phyloP scores from a whole-genome alignment of 1,139 yeast genomes.

The Saccharomyces hybrid region DNA sequence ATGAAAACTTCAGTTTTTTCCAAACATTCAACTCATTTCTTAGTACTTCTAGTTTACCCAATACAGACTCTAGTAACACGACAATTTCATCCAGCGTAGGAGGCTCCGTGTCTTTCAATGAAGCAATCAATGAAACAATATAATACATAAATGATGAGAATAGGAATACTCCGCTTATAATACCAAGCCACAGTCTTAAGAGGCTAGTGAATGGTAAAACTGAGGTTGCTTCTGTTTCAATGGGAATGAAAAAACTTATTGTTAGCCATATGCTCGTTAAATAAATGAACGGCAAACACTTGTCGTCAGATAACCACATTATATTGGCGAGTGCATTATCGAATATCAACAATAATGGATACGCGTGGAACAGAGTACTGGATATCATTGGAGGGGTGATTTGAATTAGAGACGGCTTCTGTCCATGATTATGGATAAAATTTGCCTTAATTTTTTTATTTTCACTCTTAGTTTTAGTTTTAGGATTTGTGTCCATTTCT shows the following conservation, averaged over 20 bases:
- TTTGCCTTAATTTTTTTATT: constrained; percentile 11
- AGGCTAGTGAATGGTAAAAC: constrained; percentile 4
- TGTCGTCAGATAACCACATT: constrained; percentile 18
- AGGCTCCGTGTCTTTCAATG: constrained; percentile 22
- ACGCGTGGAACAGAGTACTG: constrained; percentile 7
- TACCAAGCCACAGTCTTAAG: constrained; percentile 17
- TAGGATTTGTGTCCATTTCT: neutral
- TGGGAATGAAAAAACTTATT: constrained; percentile 4
- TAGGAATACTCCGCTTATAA: constrained; percentile 13
- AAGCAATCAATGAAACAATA: constrained; percentile 16
- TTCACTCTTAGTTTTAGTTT: neutral
- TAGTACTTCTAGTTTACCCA: constrained; percentile 20
- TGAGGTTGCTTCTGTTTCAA: neutral
- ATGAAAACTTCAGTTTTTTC: neutral
- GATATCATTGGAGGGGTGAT: constrained; percentile 6
- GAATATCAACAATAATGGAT: constrained; percentile 15
- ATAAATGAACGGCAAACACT: constrained; percentile 15
- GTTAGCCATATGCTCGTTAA: constrained; percentile 7
- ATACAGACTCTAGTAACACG: constrained; percentile 23
- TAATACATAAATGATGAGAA: constrained; percentile 18
- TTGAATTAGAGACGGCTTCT: constrained; percentile 20
- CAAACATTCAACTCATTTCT: constrained; percentile 13
- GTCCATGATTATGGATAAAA: constrained; percentile 20
- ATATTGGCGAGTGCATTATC: constrained; percentile 14
- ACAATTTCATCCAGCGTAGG: constrained; percentile 31